Conservation (phyloP, 306 rosid species). For the Pyrus bretschneideri region DNA sequence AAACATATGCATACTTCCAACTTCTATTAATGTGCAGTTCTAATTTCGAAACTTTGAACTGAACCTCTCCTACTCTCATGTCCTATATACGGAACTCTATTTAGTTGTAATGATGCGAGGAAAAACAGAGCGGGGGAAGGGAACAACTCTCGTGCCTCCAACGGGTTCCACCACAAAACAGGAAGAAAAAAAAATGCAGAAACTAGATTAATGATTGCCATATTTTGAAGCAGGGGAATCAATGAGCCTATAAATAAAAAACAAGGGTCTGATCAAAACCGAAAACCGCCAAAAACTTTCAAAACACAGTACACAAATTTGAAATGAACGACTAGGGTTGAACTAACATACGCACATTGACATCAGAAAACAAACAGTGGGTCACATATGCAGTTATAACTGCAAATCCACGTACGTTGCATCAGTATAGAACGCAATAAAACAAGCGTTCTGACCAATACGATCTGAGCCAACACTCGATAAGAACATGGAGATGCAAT, state of each 20-base stretch:
- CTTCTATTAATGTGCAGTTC: neutral
- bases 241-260: neutral
- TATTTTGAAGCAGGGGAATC: neutral
- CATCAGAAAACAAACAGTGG: neutral
- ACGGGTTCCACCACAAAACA: neutral
- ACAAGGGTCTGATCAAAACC: neutral
- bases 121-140: no score
- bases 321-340: neutral
- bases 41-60: no score
- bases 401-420: neutral
- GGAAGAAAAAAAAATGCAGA: neutral
- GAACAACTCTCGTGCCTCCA: no score
- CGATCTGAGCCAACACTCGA: neutral
- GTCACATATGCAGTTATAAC: neutral
- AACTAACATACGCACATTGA: constrained; percentile 13
- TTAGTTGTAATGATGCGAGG: no score
- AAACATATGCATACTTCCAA: neutral
- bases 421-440: neutral
- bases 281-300: constrained; percentile 19
- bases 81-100: no score
- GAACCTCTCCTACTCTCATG: no score
- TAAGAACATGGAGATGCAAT: constrained; percentile 6
- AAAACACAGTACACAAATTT: constrained; percentile 7
- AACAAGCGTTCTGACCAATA: neutral
- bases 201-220: neutral